Conservation (phyloP, 1,139 yeast genomes). For the Neolecta irregularis region DNA sequence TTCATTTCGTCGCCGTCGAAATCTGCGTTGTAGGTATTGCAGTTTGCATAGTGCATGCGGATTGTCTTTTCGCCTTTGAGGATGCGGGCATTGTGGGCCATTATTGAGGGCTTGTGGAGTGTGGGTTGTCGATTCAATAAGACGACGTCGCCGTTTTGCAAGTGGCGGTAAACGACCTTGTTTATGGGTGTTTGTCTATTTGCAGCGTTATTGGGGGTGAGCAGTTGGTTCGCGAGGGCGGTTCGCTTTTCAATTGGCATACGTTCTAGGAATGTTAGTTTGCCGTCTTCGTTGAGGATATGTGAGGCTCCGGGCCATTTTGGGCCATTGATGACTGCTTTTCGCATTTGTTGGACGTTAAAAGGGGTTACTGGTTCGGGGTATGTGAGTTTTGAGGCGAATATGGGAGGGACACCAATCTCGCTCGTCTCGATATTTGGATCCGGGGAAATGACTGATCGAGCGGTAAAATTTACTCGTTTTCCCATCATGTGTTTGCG, state of each 20-base stretch:
- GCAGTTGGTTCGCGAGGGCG: slow-evolving; percentile 85
- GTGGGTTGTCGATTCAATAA: slow-evolving; percentile 99
- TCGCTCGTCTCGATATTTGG: slow-evolving; percentile 95
- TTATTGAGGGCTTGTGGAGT: slow-evolving; percentile 97
- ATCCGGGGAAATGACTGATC: slow-evolving; percentile 98
- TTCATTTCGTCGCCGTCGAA: slow-evolving; percentile 99
- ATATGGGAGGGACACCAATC: slow-evolving; percentile 98
- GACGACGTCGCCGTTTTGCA: slow-evolving; percentile 87
- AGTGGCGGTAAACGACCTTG: slow-evolving; percentile 88
- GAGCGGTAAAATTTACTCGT: slow-evolving; percentile 96
- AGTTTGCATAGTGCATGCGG: slow-evolving; percentile 93
- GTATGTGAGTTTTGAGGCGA: slow-evolving; percentile 85
- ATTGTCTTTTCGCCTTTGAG: slow-evolving; percentile 94
- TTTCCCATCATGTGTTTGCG: slow-evolving; percentile 99
- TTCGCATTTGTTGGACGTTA: slow-evolving; percentile 78
- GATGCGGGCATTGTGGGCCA: slow-evolving; percentile 97
- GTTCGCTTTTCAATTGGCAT: slow-evolving; percentile 90
- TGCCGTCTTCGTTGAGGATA: slow-evolving; percentile 94
- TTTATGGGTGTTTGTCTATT: slow-evolving; percentile 38
- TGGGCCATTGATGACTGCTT: slow-evolving; percentile 95
- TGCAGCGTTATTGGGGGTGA: slow-evolving; percentile 32
- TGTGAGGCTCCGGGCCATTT: slow-evolving; percentile 98
- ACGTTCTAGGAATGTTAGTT: slow-evolving; percentile 62
- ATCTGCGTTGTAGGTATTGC: slow-evolving; percentile 98
- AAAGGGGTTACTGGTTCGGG: slow-evolving; percentile 98